Conservation (phyloP, 2,329 filamentous ascomycete genomes). For the Fusarium sp. region DNA sequence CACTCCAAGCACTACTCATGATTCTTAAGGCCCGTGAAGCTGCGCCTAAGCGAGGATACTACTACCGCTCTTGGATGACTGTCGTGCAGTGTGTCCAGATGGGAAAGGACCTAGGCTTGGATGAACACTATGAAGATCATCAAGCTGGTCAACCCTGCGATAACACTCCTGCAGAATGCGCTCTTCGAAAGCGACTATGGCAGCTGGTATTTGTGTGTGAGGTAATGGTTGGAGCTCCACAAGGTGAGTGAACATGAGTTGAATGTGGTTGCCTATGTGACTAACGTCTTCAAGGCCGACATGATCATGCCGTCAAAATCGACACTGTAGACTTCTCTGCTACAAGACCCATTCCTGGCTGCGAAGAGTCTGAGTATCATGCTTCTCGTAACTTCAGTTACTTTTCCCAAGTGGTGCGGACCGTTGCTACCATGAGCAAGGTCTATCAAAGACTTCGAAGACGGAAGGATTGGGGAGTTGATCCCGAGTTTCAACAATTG, state of each 20-base stretch:
- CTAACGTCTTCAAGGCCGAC: slow-evolving; percentile 71
- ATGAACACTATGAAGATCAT: slow-evolving; percentile 89
- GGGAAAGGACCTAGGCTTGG: slow-evolving; percentile 90
- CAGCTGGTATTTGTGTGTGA: slow-evolving; percentile 89
- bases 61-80: slow-evolving; percentile 97
- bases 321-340: slow-evolving; percentile 83
- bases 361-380: slow-evolving; percentile 82
- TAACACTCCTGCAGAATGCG: slow-evolving; percentile 79
- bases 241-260: slow-evolving; percentile 68
- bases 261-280: not conserved
- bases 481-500: slow-evolving; percentile 85
- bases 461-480: slow-evolving; percentile 87
- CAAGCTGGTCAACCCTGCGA: slow-evolving; percentile 79
- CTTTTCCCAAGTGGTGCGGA: slow-evolving; percentile 82
- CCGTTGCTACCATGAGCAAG: slow-evolving; percentile 82
- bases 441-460: slow-evolving; percentile 81
- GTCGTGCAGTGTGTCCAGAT: slow-evolving; percentile 93
- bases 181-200: slow-evolving; percentile 90
- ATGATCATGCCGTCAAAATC: slow-evolving; percentile 81
- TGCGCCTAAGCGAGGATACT: slow-evolving; percentile 94
- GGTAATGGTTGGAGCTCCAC: slow-evolving; percentile 92
- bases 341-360: slow-evolving; percentile 73
- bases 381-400: slow-evolving; percentile 89
- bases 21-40: slow-evolving; percentile 92
- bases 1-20: slow-evolving; percentile 89